Conservation (phyloP, 2,329 filamentous ascomycete genomes). For the Arthrobotrys musiformis region DNA sequence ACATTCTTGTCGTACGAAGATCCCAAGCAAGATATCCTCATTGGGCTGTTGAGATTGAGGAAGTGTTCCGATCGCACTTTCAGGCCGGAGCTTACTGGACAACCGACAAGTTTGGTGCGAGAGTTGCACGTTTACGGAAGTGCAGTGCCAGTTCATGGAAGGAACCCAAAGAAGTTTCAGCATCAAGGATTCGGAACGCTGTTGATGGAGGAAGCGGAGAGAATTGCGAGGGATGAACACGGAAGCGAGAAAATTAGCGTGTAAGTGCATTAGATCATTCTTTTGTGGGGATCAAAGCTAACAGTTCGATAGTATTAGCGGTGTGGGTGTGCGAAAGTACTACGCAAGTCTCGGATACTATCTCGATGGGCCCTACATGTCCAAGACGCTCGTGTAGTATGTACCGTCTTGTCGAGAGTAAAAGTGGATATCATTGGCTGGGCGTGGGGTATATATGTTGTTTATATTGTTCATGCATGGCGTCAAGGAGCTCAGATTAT, state of each 20-base stretch:
- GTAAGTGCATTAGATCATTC: conserved; percentile 54
- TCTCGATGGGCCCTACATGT: conserved; percentile 89
- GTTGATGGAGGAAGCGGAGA: conserved; percentile 96
- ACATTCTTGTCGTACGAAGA: conserved; percentile 98
- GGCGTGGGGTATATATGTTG: background rate
- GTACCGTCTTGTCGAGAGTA: background rate
- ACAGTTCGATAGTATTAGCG: conserved; percentile 73
- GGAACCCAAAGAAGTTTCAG: conserved; percentile 96
- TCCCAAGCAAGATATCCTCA: conserved; percentile 96
- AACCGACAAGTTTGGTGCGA: conserved; percentile 89
- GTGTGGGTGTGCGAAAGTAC: conserved; percentile 93
- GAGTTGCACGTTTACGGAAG: conserved; percentile 97
- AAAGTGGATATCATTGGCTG: background rate
- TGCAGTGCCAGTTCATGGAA: conserved; percentile 94
- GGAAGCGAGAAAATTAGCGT: conserved; percentile 94
- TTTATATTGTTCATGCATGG: conserved; percentile 7
- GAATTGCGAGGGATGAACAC: conserved; percentile 93
- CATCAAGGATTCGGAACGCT: conserved; percentile 97
- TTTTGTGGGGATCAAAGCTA: conserved; percentile 5
- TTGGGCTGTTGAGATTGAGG: conserved; percentile 85
- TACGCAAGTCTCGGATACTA: conserved; percentile 93
- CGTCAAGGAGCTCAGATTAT: conserved; percentile 18
- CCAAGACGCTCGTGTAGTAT: conserved; percentile 66
- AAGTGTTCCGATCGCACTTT: conserved; percentile 94
- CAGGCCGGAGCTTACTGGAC: conserved; percentile 82